Conservation (phyloP, 2,329 filamentous ascomycete genomes). For the Phialophora expanda region DNA sequence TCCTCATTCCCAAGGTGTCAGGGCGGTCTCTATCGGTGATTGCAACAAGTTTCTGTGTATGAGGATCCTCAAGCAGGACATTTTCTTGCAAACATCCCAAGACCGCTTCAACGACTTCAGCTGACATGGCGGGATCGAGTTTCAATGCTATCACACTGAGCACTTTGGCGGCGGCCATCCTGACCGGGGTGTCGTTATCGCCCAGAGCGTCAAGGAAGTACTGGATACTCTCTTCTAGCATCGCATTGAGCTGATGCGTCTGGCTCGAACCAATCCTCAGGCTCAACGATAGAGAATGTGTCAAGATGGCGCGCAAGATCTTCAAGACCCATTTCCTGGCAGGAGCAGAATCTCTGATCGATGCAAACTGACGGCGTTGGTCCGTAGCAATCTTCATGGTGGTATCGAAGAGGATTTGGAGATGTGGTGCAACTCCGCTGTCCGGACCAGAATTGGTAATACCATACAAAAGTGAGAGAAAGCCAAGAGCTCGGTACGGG, state of each 20-base stretch:
- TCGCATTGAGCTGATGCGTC: constrained; percentile 47
- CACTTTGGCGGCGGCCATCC: constrained; percentile 89
- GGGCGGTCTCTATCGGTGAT: constrained; percentile 43
- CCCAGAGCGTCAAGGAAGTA: constrained; percentile 77
- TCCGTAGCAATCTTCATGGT: constrained; percentile 65
- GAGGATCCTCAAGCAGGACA: constrained; percentile 60
- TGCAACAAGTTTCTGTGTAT: constrained; percentile 48
- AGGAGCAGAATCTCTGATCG: constrained; percentile 72
- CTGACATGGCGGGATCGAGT: constrained; percentile 77
- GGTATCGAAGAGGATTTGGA: constrained; percentile 69
- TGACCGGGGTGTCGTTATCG: constrained; percentile 89
- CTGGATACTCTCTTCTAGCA: constrained; percentile 81
- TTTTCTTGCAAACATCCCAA: constrained; percentile 70
- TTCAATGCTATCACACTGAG: constrained; percentile 85
- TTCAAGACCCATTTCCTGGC: constrained; percentile 85
- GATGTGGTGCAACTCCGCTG: constrained; percentile 71
- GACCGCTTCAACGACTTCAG: constrained; percentile 85
- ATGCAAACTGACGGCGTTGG: constrained; percentile 57
- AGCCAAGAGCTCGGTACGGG: constrained; percentile 77
- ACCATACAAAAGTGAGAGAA: constrained; percentile 78
- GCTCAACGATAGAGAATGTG: constrained; percentile 65
- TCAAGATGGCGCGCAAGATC: constrained; percentile 74
- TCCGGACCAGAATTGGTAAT: constrained; percentile 73
- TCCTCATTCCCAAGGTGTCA: constrained; percentile 46
- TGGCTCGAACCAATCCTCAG: constrained; percentile 45